Evolutionary conservation across 768 basidiomycete genomes (phyloP), one percentile per base, ranked within the genome.

Genomic region (Tylopilus balloui): DNA sequence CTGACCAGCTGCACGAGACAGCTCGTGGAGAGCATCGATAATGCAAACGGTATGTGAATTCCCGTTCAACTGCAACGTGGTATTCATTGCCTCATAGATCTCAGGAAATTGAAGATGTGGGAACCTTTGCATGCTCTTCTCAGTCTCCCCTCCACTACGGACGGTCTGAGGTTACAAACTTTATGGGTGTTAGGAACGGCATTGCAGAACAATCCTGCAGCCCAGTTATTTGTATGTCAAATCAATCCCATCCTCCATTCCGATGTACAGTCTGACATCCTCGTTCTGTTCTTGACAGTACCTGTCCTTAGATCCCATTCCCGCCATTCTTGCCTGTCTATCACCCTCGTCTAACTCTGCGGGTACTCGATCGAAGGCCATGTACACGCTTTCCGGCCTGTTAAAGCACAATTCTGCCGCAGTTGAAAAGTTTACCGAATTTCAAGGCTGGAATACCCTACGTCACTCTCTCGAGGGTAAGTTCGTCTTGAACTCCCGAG

Each of bases 121-220:
- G 77, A 77, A 48, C 83, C 88, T 1, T 59, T 94, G 1, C 81
- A 91, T 35, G 61, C 65, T 7, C 72, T 93, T n/a, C 62, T 90
- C 31, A 75, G 71, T 8, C 73, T 78, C 4, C 66, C 79, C 7
- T 63, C 70, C 0, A 76, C 81, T 3, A 75, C 84, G 0, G 75
- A 79, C n/a, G 72, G 71, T 23, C 75, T 93, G 21, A 83, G 79
- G 58, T 69, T 75, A 51, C 82, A 88, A 51, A 78, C 81, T 0
- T 68, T 93, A 10, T 95, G 92, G 92, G 82, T 93, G 0, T 76
- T 89, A 21, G 92, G 92, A 6, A 95, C 92, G 0, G 90, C 92
- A 0, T 61, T 93, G 6, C 91, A 93, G 64, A 94, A 95, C 59
- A 95, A 94, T 54, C 89, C 91, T 0, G 72, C 81, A 9, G 89